These are phyloP conservation scores for Gnetum montanum DNA, from an alignment of 75 land plant genomes.

Conservation along the genomic window DNA sequence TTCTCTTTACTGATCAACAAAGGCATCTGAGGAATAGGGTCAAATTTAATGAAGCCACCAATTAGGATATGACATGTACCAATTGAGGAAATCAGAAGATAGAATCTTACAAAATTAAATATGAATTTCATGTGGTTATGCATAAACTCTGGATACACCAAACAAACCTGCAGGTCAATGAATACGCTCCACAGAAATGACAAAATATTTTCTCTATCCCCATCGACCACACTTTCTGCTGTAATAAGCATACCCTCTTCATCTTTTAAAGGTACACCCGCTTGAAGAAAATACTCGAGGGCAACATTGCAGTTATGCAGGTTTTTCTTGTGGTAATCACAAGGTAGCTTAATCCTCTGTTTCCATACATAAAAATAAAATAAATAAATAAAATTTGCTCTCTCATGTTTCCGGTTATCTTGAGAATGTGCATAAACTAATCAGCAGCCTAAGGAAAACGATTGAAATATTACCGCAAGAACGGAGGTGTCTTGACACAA, in stretches of 20 bases:
- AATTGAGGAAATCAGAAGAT: too few species aligned
- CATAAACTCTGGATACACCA: too few species aligned
- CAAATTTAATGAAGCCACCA: too few species aligned
- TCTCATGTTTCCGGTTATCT: too few species aligned
- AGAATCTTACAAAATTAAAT: too few species aligned
- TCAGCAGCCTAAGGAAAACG: background rate
- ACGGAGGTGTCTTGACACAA: slow-evolving; percentile 49
- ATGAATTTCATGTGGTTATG: too few species aligned
- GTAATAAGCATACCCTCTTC: slow-evolving; percentile 40
- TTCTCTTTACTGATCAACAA: too few species aligned
- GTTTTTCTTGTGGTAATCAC: slow-evolving; percentile 44
- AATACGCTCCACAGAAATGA: slow-evolving; percentile 72
- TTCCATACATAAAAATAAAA: slow-evolving; percentile 2
- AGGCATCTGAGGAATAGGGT: too few species aligned
- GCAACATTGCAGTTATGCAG: slow-evolving; percentile 61
- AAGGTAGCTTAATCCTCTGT: slow-evolving; percentile 64
- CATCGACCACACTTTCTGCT: slow-evolving; percentile 58
- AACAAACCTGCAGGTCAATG: slow-evolving; percentile 67
- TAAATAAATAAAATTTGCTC: background rate
- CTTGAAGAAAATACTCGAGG: slow-evolving; percentile 42
- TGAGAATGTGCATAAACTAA: too few species aligned
- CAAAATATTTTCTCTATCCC: slow-evolving; percentile 46
- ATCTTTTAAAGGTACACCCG: slow-evolving; percentile 62
- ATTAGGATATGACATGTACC: too few species aligned
- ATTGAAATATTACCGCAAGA: slow-evolving; percentile 34